Percentiles rank a stretch among this genome's conserved stretches.
Conservation (phyloP, 1,284 basidiomycete genomes). For the Exsudoporus floridanus region DNA sequence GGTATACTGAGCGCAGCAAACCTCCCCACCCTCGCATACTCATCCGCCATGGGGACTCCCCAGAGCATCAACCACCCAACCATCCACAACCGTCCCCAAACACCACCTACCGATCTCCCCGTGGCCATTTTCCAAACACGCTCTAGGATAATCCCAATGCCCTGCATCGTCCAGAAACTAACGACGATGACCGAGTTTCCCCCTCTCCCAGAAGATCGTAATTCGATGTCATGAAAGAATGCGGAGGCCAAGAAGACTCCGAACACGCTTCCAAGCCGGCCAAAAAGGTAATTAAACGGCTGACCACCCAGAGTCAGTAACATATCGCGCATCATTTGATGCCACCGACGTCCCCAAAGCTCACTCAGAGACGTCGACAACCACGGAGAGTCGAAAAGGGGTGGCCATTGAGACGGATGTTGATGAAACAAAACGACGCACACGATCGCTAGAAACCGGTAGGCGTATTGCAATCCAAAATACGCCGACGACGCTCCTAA, state of each 20-base stretch:
- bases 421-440: constrained; percentile 41
- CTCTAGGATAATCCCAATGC: constrained; percentile 52
- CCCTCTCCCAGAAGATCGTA: constrained; percentile 57
- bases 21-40: constrained; percentile 48
- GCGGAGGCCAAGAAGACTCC: constrained; percentile 60
- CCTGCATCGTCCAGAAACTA: constrained; percentile 43
- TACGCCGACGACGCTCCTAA: constrained; percentile 44
- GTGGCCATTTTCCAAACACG: constrained; percentile 41
- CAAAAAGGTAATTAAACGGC: constrained; percentile 39
- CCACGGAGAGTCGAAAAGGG: constrained; percentile 43
- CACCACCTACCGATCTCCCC: constrained; percentile 45
- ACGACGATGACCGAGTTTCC: constrained; percentile 38
- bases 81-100: constrained; percentile 52
- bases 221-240: constrained; percentile 53
- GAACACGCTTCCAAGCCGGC: constrained; percentile 46
- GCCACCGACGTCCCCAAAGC: constrained; percentile 49
- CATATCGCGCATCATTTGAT: constrained; percentile 39
- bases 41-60: constrained; percentile 49
- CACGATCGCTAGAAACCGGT: constrained; percentile 44
- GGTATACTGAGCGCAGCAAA: constrained; percentile 18
- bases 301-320: constrained; percentile 27
- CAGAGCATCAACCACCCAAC: constrained; percentile 48
- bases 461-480: constrained; percentile 41
- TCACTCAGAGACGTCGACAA: constrained; percentile 39
- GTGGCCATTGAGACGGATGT: constrained; percentile 40